Conservation (phyloP, 2,329 filamentous ascomycete species). For the Sporothrix luriei region DNA sequence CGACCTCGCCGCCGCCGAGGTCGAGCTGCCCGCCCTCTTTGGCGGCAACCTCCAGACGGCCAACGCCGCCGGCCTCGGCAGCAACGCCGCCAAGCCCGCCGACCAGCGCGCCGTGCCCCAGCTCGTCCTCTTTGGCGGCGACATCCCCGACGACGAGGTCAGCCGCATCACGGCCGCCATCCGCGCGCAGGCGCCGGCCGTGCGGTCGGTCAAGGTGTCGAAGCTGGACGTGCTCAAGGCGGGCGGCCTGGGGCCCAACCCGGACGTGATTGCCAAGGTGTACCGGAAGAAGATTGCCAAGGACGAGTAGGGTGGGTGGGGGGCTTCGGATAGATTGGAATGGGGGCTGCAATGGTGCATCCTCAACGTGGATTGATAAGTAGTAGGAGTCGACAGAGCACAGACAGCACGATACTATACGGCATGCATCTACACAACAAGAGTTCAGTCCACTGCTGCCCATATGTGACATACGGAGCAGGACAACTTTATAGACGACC, state of each 20-base stretch:
- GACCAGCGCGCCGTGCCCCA: slow-evolving; percentile 35
- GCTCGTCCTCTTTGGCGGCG: slow-evolving; percentile 38
- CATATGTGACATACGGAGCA: no score
- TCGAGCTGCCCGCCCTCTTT: slow-evolving; percentile 87
- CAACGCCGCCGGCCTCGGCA: slow-evolving; percentile 36
- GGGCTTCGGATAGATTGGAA: neutral
- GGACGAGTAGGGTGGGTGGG: slow-evolving; percentile 26
- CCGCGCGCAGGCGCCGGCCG: slow-evolving; percentile 19
- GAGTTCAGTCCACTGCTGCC: no score
- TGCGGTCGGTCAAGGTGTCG: slow-evolving; percentile 37
- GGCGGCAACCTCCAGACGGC: slow-evolving; percentile 83
- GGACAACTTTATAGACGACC: no score
- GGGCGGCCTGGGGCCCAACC: slow-evolving; percentile 40
- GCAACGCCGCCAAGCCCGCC: slow-evolving; percentile 34
- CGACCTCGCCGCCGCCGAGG: slow-evolving; percentile 73
- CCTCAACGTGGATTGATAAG: no score
- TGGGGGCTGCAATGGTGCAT: neutral
- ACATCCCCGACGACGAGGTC: slow-evolving; percentile 36
- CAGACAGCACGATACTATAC: no score
- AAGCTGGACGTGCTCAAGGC: slow-evolving; percentile 40
- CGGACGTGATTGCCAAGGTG: slow-evolving; percentile 39
- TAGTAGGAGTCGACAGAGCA: no score
- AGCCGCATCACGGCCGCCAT: slow-evolving; percentile 34
- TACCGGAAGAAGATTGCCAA: slow-evolving; percentile 39
- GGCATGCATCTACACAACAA: no score